These are phyloP conservation scores for Stachybotrys chlorohalonatus DNA, from an alignment of 2,329 filamentous ascomycete genomes.

Conservation along the genomic window DNA sequence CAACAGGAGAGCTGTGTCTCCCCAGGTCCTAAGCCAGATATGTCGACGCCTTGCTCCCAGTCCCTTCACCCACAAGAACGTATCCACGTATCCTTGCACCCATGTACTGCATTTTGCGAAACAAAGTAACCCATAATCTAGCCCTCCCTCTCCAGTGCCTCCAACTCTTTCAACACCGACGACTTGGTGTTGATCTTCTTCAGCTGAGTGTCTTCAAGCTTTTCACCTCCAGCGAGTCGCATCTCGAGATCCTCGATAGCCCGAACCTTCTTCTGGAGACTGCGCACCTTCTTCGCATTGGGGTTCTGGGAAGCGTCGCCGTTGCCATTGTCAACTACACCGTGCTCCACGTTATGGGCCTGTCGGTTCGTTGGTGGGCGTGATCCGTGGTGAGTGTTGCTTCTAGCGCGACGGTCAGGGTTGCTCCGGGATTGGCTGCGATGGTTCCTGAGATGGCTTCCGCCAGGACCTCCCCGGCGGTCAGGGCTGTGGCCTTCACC, in stretches of 20 bases:
- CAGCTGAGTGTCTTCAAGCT: constrained; percentile 95
- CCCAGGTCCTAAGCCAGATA: not conserved
- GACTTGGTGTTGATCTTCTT: constrained; percentile 95
- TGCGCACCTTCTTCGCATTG: constrained; percentile 91
- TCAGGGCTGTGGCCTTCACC: constrained; percentile 57
- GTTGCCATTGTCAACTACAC: constrained; percentile 28
- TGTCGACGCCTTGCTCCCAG: not conserved
- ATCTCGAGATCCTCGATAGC: constrained; percentile 98
- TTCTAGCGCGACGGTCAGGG: constrained; percentile 27
- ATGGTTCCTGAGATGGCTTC: constrained; percentile 13
- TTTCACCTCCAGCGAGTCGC: constrained; percentile 88
- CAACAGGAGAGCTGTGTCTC: not conserved
- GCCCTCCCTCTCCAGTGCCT: constrained; percentile 36
- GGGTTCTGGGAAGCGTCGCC: constrained; percentile 47
- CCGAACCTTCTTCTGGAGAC: constrained; percentile 91
- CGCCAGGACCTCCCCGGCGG: constrained; percentile 39
- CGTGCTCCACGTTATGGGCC: constrained; percentile 14
- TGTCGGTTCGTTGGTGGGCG: constrained; percentile 16
- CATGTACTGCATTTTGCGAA: not conserved
- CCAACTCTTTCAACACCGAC: constrained; percentile 74
- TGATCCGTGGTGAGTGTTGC: constrained; percentile 36
- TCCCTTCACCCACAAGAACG: not conserved
- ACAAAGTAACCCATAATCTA: constrained; percentile 1
- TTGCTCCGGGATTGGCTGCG: constrained; percentile 51
- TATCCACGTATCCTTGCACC: not conserved